phyloP scores from a whole-genome alignment of 768 basidiomycete genomes.

The Rhizopogon vulgaris region DNA sequence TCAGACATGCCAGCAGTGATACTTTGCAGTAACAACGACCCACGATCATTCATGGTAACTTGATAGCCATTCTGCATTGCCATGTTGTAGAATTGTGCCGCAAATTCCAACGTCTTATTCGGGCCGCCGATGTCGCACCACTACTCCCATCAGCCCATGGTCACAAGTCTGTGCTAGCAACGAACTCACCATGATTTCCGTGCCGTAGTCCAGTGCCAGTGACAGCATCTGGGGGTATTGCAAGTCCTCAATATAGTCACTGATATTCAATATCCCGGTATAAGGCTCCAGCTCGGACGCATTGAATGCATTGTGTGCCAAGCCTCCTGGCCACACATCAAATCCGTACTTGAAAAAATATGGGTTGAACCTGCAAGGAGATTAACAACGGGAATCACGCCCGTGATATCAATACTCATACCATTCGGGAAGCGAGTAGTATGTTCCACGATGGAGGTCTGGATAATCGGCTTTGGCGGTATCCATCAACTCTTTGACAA shows the following conservation, averaged over 20 bases:
- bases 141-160: conserved; percentile 18
- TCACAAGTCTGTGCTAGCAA: background rate
- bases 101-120: conserved; percentile 39
- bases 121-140: conserved; percentile 57
- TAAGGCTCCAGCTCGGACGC: conserved; percentile 44
- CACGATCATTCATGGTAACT: conserved; percentile 41
- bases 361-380: conserved; percentile 47
- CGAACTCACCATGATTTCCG: conserved; percentile 46
- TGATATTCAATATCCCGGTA: conserved; percentile 42
- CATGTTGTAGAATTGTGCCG: conserved; percentile 39
- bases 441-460: conserved; percentile 48
- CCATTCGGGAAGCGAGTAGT: conserved; percentile 55
- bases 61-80: conserved; percentile 36
- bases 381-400: background rate
- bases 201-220: conserved; percentile 39
- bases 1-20: background rate
- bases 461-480: conserved; percentile 46
- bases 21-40: conserved; percentile 6
- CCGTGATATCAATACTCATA: conserved; percentile 5
- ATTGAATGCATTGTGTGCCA: conserved; percentile 48
- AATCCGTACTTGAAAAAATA: conserved; percentile 47
- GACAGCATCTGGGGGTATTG: conserved; percentile 48
- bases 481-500: conserved; percentile 43
- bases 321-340: conserved; percentile 44
- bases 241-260: conserved; percentile 46